phyloP scores from a whole-genome alignment of 495 filamentous ascomycete genomes.

The Staphylotrichum longicolle region DNA sequence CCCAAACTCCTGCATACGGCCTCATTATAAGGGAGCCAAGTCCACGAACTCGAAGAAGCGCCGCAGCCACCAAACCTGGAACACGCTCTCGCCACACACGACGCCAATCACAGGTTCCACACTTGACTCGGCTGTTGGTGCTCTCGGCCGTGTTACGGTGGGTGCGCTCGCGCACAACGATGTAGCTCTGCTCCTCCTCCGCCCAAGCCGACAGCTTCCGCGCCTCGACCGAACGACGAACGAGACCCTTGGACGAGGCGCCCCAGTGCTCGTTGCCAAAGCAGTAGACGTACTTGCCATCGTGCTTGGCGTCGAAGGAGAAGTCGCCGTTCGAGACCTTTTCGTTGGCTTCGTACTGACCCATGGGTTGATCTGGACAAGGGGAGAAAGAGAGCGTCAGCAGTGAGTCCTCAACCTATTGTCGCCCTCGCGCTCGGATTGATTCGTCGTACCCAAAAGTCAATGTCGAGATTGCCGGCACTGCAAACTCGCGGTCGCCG shows the following conservation, averaged over 20 bases:
- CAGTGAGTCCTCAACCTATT: background rate
- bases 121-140: conserved; percentile 95
- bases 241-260: conserved; percentile 88
- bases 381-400: background rate
- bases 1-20: background rate
- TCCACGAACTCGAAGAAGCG: conserved; percentile 85
- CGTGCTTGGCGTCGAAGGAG: conserved; percentile 78
- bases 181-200: conserved; percentile 98
- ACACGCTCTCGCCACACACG: conserved; percentile 86
- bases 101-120: conserved; percentile 97
- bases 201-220: conserved; percentile 78
- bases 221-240: conserved; percentile 93
- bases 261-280: conserved; percentile 98
- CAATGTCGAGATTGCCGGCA: conserved; percentile 90
- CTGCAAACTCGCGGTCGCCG: conserved; percentile 91
- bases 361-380: conserved; percentile 71
- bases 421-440: no score
- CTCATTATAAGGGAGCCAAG: background rate
- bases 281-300: conserved; percentile 93
- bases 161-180: conserved; percentile 88
- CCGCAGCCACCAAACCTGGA: conserved; percentile 99
- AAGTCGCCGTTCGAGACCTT: conserved; percentile 87
- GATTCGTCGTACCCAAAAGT: conserved; percentile 80
- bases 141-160: conserved; percentile 98
- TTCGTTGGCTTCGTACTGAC: conserved; percentile 72